Base-by-base conservation (phyloP, 208 protist genomes). In the Novymonas esmeraldas region DNA sequence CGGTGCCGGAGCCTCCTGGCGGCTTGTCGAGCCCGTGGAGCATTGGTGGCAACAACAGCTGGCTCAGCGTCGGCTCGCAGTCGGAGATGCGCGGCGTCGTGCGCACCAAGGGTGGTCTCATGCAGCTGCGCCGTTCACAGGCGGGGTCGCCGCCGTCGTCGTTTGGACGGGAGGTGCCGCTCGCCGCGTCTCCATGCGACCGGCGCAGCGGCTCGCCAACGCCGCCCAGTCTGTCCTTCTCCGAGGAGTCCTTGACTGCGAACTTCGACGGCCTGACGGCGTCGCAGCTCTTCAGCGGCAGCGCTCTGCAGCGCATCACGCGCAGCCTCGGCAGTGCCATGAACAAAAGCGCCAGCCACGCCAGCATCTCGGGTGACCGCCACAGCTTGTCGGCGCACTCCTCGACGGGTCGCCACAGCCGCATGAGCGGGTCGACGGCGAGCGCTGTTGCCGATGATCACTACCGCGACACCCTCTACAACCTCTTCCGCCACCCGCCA, bases 381-480 rank as follows among this genome's bases (percentile, higher is more conserved):
- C 33, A 20, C 39, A 46, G 26, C 20, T 0, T 52, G 29, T 42
- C 50, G 18, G 16, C 22, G 9, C 5, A 16, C 3, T 24, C 56
- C 2, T n/a, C 39, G 6, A 1, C 26, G 18, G 10, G 24, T 24
- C 3, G 31, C 22, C 28, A 52, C 14, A 36, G 2, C 5, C n/a
- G 10, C 16, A 16, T 22, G 20, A 29, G 34, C 9, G 22, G 42
- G 4, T 44, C 58, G 13, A 20, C 24, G 14, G 24, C 39, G 20
- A 57, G 44, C 14, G 49, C 64, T 7, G 26, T 52, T 2, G 24
- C 50, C 31, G 64, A 73, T 50, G 66, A 64, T 33, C 44, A 9
- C 6, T 67, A 73, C 50, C 68, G 61, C 5, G 48, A 62, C 28
- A 62, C 48, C 13, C 61, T 73, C n/a, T 79, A 79, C 50, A 38